Conservation (phyloP, 352 stramenopile genomes). For the Globisporangium yorkense region DNA sequence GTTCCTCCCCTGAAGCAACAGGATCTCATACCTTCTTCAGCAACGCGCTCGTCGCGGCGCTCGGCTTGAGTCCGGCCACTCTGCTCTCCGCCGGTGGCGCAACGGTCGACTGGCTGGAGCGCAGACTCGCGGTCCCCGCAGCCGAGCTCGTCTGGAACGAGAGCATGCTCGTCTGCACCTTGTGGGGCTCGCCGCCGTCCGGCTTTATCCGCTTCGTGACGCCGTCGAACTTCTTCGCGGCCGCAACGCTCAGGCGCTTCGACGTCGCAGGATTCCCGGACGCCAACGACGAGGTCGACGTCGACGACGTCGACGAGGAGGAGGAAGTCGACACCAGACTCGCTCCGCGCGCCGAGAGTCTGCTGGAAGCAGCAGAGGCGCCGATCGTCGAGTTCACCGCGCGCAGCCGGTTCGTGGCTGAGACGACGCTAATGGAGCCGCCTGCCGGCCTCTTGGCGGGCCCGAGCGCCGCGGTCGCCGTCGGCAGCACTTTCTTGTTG, state of each 20-base stretch:
- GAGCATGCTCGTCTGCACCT: conserved; percentile 68
- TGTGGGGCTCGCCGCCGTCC: conserved; percentile 34
- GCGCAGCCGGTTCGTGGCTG: conserved; percentile 11
- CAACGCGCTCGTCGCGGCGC: conserved; percentile 1
- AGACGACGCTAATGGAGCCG: conserved; percentile 13
- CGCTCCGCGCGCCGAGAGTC: not conserved
- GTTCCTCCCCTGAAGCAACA: not conserved
- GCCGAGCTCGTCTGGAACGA: conserved; percentile 41
- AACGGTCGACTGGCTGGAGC: conserved; percentile 4
- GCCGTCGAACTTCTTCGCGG: conserved; percentile 17
- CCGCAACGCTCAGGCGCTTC: conserved; percentile 6
- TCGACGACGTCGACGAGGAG: not conserved
- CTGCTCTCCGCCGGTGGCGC: not conserved
- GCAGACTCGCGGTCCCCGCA: conserved; percentile 6
- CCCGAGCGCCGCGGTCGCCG: not conserved
- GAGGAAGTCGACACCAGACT: not conserved
- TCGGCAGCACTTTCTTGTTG: conserved; percentile 44
- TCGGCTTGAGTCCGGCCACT: not conserved
- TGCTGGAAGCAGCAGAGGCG: conserved; percentile 1
- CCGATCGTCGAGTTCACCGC: conserved; percentile 2
- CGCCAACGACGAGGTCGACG: not conserved
- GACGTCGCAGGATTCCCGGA: not conserved
- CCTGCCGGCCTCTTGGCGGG: conserved; percentile 18
- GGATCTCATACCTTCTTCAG: conserved; percentile 7
- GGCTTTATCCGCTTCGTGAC: conserved; percentile 39